These are phyloP conservation scores for Malus hybrid DNA, from an alignment of 331 rosid genomes.

Conservation along the genomic window DNA sequence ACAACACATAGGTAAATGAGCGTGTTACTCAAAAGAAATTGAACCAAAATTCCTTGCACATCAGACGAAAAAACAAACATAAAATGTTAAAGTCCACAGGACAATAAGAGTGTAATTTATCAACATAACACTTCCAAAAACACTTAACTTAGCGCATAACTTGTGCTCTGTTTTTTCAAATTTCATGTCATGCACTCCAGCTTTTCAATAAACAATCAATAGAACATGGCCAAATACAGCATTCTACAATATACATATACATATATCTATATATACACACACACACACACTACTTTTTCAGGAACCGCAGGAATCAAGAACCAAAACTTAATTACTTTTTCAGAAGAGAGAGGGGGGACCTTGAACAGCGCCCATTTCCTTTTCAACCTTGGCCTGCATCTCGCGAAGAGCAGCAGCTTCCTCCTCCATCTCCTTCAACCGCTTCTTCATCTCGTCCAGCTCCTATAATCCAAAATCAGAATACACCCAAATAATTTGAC, in stretches of 20 bases:
- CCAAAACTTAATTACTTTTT: background rate
- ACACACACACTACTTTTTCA: background rate
- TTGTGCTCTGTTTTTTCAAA: background rate
- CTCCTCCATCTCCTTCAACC: conserved; percentile 94
- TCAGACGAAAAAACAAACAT: background rate
- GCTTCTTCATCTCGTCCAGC: conserved; percentile 93
- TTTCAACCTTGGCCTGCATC: conserved; percentile 98
- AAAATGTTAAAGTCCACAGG: background rate
- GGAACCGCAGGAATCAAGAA: background rate
- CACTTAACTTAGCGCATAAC: background rate
- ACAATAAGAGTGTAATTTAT: background rate
- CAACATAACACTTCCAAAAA: background rate
- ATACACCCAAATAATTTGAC: background rate
- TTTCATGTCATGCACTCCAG: background rate
- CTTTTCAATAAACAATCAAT: background rate
- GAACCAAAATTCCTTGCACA: background rate
- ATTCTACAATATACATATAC: too few relatives aligned
- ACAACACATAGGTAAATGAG: background rate
- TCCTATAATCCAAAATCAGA: conserved; percentile 23
- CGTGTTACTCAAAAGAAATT: background rate
- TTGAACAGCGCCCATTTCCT: conserved; percentile 92
- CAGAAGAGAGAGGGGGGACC: conserved; percentile 26
- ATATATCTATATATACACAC: too few relatives aligned
- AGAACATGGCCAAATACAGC: background rate
- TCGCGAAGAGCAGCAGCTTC: conserved; percentile 97